These are phyloP conservation scores for Talaromyces sp. DNA, from an alignment of 2,329 filamentous ascomycete species.

Conservation along the genomic window DNA sequence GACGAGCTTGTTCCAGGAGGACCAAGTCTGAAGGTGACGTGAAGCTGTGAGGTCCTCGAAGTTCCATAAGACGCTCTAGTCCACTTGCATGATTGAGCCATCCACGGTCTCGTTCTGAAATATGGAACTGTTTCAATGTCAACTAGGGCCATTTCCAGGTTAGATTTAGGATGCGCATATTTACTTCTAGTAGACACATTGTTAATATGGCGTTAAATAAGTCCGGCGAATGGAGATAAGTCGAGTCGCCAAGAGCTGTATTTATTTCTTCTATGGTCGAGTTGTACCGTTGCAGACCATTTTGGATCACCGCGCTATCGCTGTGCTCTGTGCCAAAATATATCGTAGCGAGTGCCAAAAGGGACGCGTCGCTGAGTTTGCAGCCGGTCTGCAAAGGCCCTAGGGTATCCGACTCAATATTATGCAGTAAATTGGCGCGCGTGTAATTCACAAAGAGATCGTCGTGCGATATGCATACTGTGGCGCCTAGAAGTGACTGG, in stretches of 20 bases:
- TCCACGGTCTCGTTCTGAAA: conserved; percentile 6
- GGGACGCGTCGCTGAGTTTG: background rate
- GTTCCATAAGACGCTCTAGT: conserved; percentile 3
- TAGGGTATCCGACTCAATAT: background rate
- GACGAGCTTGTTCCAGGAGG: conserved; percentile 4
- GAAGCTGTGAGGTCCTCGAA: conserved; percentile 1
- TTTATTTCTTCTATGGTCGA: conserved; percentile 2
- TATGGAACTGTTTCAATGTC: background rate
- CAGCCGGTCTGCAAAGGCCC: background rate
- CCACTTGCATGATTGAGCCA: conserved; percentile 2
- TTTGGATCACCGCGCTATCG: background rate
- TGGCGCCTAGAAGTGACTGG: background rate
- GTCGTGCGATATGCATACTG: background rate
- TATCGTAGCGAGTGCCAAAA: conserved; percentile 5
- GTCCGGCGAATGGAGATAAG: background rate
- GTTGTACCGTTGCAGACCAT: background rate
- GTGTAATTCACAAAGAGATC: conserved; percentile 7
- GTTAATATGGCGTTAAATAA: conserved; percentile 8
- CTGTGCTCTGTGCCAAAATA: conserved; percentile 9
- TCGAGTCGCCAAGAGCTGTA: background rate
- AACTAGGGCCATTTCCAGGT: background rate
- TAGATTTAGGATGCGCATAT: background rate
- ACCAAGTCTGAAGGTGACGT: conserved; percentile 6
- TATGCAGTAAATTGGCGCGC: background rate
- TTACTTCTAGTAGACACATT: background rate